A percentile compares a stretch with the other conserved stretches of the same genome.
Conservation (phyloP, 164 flowering plant genomes). For the Nymphaea colorata region DNA sequence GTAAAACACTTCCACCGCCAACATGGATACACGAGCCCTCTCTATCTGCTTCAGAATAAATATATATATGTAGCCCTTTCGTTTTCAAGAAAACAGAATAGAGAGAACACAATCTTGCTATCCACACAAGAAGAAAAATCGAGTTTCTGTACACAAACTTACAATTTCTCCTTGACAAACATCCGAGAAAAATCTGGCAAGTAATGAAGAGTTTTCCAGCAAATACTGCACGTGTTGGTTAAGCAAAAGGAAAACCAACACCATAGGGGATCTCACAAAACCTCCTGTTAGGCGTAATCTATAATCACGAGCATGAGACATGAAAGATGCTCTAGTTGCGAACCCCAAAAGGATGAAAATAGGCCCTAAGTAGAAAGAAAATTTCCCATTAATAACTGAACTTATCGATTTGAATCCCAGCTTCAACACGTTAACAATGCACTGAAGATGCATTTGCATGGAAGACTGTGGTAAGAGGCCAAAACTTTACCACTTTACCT, state of each 20-base stretch:
- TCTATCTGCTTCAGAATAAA: no score
- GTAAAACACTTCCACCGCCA: neutral
- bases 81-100: neutral
- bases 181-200: neutral
- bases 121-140: neutral
- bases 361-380: neutral
- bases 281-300: neutral
- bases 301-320: neutral
- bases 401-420: neutral
- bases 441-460: neutral
- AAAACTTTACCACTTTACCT: neutral
- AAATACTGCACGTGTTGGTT: neutral
- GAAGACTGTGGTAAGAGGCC: neutral
- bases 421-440: neutral
- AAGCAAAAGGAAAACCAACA: neutral
- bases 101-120: neutral
- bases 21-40: neutral
- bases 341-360: neutral
- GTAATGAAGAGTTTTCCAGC: neutral
- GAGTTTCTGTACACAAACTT: constrained; percentile 2
- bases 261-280: neutral
- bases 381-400: neutral
- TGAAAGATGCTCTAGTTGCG: neutral
- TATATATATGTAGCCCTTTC: neutral
- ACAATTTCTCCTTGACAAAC: neutral